These are phyloP conservation scores for Westerdykella aurantiaca DNA, from an alignment of 2,329 filamentous ascomycete genomes.

Conservation along the genomic window DNA sequence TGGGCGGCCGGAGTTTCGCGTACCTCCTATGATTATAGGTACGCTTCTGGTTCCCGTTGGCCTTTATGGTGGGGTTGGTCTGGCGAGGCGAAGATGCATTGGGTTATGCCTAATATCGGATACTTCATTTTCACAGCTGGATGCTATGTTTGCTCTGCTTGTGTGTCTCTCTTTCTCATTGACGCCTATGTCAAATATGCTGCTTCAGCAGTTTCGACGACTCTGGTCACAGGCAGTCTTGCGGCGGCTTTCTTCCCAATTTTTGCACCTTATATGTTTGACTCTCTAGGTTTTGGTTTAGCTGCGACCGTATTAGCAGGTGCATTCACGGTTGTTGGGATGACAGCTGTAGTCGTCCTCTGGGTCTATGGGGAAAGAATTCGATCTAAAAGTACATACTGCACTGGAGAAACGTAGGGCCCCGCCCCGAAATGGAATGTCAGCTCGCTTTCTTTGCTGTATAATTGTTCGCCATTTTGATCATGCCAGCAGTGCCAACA, in stretches of 20 bases:
- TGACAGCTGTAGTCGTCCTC: no score
- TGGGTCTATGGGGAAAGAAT: no score
- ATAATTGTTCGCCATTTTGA: no score
- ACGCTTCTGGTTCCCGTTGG: slow-evolving; percentile 46
- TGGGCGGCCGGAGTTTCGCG: slow-evolving; percentile 41
- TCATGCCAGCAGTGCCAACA: no score
- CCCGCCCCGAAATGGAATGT: no score
- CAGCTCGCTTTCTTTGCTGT: no score
- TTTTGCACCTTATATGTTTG: slow-evolving; percentile 54
- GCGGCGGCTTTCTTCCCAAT: slow-evolving; percentile 51
- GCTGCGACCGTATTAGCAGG: slow-evolving; percentile 53
- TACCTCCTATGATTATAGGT: slow-evolving; percentile 52
- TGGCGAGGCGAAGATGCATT: slow-evolving; percentile 48
- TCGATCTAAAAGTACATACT: no score
- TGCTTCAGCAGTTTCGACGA: slow-evolving; percentile 57
- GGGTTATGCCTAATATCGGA: slow-evolving; percentile 52
- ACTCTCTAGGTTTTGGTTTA: slow-evolving; percentile 52
- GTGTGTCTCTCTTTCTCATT: slow-evolving; percentile 58
- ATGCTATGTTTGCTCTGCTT: slow-evolving; percentile 51
- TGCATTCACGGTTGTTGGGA: slow-evolving; percentile 43
- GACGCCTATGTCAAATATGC: slow-evolving; percentile 51
- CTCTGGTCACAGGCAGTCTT: slow-evolving; percentile 50
- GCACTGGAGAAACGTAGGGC: no score
- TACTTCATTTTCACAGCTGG: slow-evolving; percentile 45
- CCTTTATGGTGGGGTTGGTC: slow-evolving; percentile 52